Evolutionary conservation across 805 yeast species (phyloP), one percentile per base, ranked within the genome.

Genomic region (Lachancea waltii): DNA sequence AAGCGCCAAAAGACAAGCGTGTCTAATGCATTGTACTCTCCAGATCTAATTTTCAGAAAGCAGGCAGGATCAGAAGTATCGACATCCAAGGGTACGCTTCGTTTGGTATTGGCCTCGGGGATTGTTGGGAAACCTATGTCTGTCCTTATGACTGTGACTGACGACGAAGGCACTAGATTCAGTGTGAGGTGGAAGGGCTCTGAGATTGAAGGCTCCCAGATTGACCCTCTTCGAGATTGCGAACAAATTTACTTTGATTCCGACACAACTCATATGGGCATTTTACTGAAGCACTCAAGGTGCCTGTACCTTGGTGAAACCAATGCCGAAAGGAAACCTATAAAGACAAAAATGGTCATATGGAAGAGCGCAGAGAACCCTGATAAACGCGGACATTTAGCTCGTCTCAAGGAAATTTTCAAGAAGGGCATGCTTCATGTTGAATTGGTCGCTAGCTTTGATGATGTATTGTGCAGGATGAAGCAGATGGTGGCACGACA

Each of bases 171-270:
- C 1, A 42, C 46, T 11, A 28, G 45, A 21, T 33, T 49, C 6
- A 21, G 34, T 8, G 49, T 56, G n/a, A 44, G 32, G 7, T 38
- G 41, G 27, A 40, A 42, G 22, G 42, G 42, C 20, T 25, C 24
- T 13, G 42, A 30, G 5, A 46, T 52, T 5, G 39, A 40, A 3
- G 44, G 41, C 20, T 30, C 51, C 7, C 44, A 42, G 18, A 22
- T 53, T 4, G 45, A 50, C 31, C 40, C 51, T 11, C 26, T 32
- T 18, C 22, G 24, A n/a, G 57, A 53, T 23, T 51, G 58, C 33
- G 39, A 46, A 19, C 23, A 15, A 22, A 24, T 49, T 9, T 19
- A 42, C 9, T 43, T 53, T 27, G 58, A 53, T 34, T 19, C 41
- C 19, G 33, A 34, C 3, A 38, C 35, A 25, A 25, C 43, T 7